Base-by-base conservation (phyloP, 306 rosid species). In the Lagenaria siceraria region DNA sequence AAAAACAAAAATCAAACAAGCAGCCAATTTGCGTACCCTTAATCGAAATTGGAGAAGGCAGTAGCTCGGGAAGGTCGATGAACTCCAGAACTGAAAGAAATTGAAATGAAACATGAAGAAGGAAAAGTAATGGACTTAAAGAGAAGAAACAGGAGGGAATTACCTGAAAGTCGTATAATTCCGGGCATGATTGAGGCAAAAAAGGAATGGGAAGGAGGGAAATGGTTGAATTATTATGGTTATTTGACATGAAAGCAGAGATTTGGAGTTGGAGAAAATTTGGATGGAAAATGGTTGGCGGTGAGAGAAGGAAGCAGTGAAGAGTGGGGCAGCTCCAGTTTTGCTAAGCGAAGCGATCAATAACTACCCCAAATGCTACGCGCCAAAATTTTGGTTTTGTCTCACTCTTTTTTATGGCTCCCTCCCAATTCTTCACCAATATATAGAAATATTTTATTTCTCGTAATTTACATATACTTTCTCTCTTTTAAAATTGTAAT, bases 151-250 rank as follows among this genome's bases (percentile, higher is more conserved):
- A 27, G 7, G 36, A 63, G 5, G 13, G 62, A 58, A 53, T 71
- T 84, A 92, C 99, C 99, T 87, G 99, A 92, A 84, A 92, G 89
- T 80, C 78, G 42, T 82, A 95, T 90, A 25, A 86, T 90, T 86
- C 99, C 99, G 69, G 99, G 99, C 99, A 95, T 94, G 81, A 81
- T 63, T 81, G 83, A 76, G 75, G 62, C 72, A 84, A 74, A 63
- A 54, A 78, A 75, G 31, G 21, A 58, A 8, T 48, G 33, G 33
- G 71, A 53, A 38, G 31, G 48, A 36, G 18, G n/a, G n/a, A 42
- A 7, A 22, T 6, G n/a, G 59, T 19, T 43, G 81, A 17, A 71
- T 17, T 69, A 17, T 42, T 71, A 51, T 46, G 77, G 17, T 15
- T 25, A 17, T 17, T 51, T 73, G 61, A 46, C 43, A 18, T 73